Evolutionary conservation across 495 filamentous ascomycete genomes (phyloP).

Genomic region (Coniosporium apollinis): DNA sequence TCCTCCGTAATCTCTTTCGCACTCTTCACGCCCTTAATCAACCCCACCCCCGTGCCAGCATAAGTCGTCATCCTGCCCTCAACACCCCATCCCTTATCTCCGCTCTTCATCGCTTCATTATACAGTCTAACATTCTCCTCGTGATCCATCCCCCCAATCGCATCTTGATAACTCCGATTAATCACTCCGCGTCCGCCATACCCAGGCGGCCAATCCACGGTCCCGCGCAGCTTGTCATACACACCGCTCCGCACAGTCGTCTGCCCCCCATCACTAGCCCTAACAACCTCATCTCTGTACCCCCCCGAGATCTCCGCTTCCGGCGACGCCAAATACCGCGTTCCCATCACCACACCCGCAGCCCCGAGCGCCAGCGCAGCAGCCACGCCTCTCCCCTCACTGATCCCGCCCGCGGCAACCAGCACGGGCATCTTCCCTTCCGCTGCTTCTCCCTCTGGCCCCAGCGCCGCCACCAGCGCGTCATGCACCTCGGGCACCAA

Average conservation of each 20-base stretch:
- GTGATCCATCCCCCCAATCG: constrained; percentile 35
- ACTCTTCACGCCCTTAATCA: constrained; percentile 29
- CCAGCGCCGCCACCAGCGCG: constrained; percentile 24
- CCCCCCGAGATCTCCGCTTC: constrained; percentile 46
- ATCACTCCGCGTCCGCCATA: constrained; percentile 47
- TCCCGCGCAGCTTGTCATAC: constrained; percentile 56
- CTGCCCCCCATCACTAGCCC: constrained; percentile 43
- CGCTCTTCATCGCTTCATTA: constrained; percentile 34
- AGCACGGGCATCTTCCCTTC: constrained; percentile 30
- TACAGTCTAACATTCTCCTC: constrained; percentile 44
- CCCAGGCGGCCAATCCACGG: constrained; percentile 45
- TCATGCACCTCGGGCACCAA: constrained; percentile 45
- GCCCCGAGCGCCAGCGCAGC: constrained; percentile 53
- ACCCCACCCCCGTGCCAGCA: constrained; percentile 38
- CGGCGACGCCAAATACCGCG: constrained; percentile 46
- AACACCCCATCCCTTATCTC: constrained; percentile 44
- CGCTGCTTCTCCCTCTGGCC: background rate
- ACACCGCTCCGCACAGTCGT: constrained; percentile 48
- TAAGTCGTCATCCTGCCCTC: constrained; percentile 55
- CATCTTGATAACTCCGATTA: constrained; percentile 44
- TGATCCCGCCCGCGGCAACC: constrained; percentile 57
- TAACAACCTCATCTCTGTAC: constrained; percentile 43
- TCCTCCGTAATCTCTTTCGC: constrained; percentile 31
- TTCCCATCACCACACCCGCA: constrained; percentile 50
- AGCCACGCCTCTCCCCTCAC: constrained; percentile 46